These are phyloP conservation scores for Lipomyces lipofer DNA, from an alignment of 805 yeast genomes.

Conservation along the genomic window DNA sequence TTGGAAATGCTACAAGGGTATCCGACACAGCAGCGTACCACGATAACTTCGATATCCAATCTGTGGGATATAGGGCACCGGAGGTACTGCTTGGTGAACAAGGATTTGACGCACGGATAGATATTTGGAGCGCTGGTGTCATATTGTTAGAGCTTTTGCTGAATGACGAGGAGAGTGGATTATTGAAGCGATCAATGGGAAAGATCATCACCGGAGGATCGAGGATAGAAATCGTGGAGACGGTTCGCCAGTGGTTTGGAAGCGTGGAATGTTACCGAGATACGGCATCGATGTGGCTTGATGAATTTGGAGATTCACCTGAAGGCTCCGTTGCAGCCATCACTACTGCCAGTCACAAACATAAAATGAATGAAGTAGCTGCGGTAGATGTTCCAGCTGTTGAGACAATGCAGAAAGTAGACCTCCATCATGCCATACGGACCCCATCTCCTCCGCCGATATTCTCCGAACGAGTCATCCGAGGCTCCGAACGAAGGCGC, in stretches of 20 bases:
- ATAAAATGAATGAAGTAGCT: background rate
- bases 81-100: conserved; percentile 34
- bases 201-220: conserved; percentile 14
- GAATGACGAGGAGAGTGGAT: background rate
- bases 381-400: background rate
- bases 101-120: conserved; percentile 31
- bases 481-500: background rate
- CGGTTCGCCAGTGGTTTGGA: conserved; percentile 14
- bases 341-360: too few relatives aligned
- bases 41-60: conserved; percentile 33
- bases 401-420: background rate
- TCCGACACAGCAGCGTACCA: conserved; percentile 21
- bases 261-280: conserved; percentile 9
- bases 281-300: conserved; percentile 2
- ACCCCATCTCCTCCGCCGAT: background rate
- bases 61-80: conserved; percentile 34
- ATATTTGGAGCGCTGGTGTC: conserved; percentile 35
- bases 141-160: conserved; percentile 31
- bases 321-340: too few relatives aligned
- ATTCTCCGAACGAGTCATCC: too few relatives aligned
- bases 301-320: background rate
- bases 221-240: conserved; percentile 1
- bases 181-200: background rate
- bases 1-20: conserved; percentile 30
- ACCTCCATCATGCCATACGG: too few relatives aligned